Percentiles rank a stretch among this genome's conserved stretches.
phyloP scores from a whole-genome alignment of 2,329 filamentous ascomycete species.

The Penicillium sp. region DNA sequence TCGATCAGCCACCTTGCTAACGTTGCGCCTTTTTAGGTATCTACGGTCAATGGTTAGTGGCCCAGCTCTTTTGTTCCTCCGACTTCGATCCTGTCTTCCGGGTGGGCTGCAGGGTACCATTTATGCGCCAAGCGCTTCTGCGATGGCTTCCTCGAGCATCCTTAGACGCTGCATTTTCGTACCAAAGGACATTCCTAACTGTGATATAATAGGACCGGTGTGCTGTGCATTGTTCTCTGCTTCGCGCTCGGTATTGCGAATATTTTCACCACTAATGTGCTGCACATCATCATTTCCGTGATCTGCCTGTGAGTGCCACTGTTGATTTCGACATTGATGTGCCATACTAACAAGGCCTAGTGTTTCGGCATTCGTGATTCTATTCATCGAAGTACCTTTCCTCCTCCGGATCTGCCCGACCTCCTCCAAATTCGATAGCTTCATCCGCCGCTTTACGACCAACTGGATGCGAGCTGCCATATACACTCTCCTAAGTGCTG shows the following conservation, averaged over 20 bases:
- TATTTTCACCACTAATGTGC: constrained; percentile 63
- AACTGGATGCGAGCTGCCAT: constrained; percentile 95
- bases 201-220: constrained; percentile 46
- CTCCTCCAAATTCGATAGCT: constrained; percentile 81
- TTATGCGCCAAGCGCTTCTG: not conserved
- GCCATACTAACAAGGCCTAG: constrained; percentile 59
- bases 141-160: not conserved
- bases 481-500: constrained; percentile 76
- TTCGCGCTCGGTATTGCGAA: constrained; percentile 71
- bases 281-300: constrained; percentile 65
- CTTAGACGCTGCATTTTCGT: not conserved
- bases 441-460: constrained; percentile 89
- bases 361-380: constrained; percentile 70
- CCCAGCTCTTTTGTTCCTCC: not conserved
- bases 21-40: constrained; percentile 56
- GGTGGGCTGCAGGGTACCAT: not conserved
- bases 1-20: constrained; percentile 26
- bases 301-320: constrained; percentile 57
- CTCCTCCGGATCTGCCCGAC: constrained; percentile 98
- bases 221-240: constrained; percentile 67
- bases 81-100: not conserved
- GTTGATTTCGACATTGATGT: constrained; percentile 10
- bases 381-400: constrained; percentile 89
- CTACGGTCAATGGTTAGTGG: constrained; percentile 69
- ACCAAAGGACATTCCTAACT: constrained; percentile 18